Base-by-base conservation (phyloP, 768 basidiomycete genomes). In the Macrocybe gigantea region DNA sequence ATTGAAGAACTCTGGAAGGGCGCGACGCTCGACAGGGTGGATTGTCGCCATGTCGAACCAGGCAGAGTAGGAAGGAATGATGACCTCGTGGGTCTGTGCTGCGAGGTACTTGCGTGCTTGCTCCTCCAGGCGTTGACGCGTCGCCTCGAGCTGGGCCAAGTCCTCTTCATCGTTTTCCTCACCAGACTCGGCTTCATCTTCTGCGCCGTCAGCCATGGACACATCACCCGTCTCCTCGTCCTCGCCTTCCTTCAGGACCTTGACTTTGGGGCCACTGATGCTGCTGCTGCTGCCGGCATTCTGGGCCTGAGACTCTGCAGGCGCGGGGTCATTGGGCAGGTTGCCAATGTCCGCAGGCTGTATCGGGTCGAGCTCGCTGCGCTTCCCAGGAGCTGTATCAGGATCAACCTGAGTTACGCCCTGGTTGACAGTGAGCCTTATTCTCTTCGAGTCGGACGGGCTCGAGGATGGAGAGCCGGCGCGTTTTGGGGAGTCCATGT, bases 11-110 rank as follows among this genome's bases (percentile, higher is more conserved):
- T 99, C 96, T 33, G 96, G 96, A 30, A 99, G 73, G 0, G 92
- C 88, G 54, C 91, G 82, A 40, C 84, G 80, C 66, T 99, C 96
- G 51, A 98, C 87, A 7, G 88, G 80, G 59, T 96, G 90, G 48
- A 99, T 87, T 62, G 88, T 83, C 48, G 88, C 80, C 82, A 98
- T 92, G 67, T 92, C 87, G 70, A 98, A 99, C 96, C 96, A 98
- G 12, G 93, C 88, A 6, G 93, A 85, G 64, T 98, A 98, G 22
- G 93, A 95, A 6, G 96, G 96, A 44, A 99, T 89, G 61, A 99
- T 83, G 61, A 99, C 83, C 57, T 95, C 91, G 69, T 98, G 95
- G 1, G 93, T 95, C 66, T 99, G 96, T 0, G 92, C 89, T 0
- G 94, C 93, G 38, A 99, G 88, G 63, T 98, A 98, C 59, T 94